Conservation (phyloP, 2,329 filamentous ascomycete species). For the Neofusicoccum kwambonambiense region DNA sequence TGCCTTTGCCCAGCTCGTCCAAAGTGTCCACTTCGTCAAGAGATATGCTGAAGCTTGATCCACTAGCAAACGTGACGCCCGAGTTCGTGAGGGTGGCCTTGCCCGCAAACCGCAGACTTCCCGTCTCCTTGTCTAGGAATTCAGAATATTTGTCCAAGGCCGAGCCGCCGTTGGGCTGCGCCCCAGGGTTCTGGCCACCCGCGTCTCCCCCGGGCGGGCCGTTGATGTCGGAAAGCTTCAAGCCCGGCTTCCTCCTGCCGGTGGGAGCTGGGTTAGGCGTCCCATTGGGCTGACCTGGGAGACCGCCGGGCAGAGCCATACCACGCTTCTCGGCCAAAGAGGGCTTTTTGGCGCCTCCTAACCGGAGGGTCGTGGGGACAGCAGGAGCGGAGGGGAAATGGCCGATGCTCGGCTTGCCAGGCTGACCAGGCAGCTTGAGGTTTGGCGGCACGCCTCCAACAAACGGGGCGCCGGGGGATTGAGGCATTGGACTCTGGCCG, state of each 20-base stretch:
- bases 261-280: slow-evolving; percentile 26
- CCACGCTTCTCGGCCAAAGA: slow-evolving; percentile 68
- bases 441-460: slow-evolving; percentile 41
- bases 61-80: slow-evolving; percentile 89
- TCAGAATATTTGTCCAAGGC: slow-evolving; percentile 70
- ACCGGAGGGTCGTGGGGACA: slow-evolving; percentile 41
- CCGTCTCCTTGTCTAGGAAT: slow-evolving; percentile 87
- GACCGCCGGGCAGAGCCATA: slow-evolving; percentile 60
- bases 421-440: slow-evolving; percentile 41
- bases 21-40: slow-evolving; percentile 92
- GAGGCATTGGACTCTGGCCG: neutral
- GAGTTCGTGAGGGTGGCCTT: slow-evolving; percentile 86
- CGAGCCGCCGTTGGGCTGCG: slow-evolving; percentile 32
- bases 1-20: slow-evolving; percentile 93
- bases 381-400: slow-evolving; percentile 51
- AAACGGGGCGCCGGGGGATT: slow-evolving; percentile 27
- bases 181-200: slow-evolving; percentile 18
- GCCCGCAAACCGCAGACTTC: slow-evolving; percentile 87
- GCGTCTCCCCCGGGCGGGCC: slow-evolving; percentile 29
- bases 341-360: slow-evolving; percentile 49
- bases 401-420: slow-evolving; percentile 38
- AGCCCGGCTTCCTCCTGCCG: slow-evolving; percentile 41
- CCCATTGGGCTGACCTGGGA: slow-evolving; percentile 44
- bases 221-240: slow-evolving; percentile 47
- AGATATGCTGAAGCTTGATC: slow-evolving; percentile 88